Base-by-base conservation (phyloP, 2,329 filamentous ascomycete genomes). In the Incumbomyces lentus region DNA sequence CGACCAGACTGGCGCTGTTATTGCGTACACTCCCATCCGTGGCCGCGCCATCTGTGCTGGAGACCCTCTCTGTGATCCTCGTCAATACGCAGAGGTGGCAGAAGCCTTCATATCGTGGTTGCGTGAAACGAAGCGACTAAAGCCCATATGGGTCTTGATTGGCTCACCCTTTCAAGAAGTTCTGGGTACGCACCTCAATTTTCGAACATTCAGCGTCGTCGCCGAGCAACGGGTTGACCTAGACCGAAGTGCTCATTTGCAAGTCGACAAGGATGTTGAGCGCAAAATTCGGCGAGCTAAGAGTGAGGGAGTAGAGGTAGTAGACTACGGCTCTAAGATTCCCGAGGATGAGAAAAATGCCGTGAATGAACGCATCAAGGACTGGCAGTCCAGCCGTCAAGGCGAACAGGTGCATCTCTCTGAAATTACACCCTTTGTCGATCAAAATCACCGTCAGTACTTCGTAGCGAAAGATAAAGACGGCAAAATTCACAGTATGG, bases 391-490 rank as follows among this genome's bases (percentile, higher is more conserved):
- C 44, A 73, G 71, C 58, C 79, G 86, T 54, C 84, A 83, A 65
- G 84, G 84, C 57, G 76, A 72, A 57, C 86, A 90, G 64, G 81
- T 90, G n/a, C 86, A 90, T 62, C 69, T 90, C 44, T 89, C 85
- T 6, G 82, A 89, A 60, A 81, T 90, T 13, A 78, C 79, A 30
- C 85, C 86, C 0, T 90, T 85, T 84, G 72, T 86, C 51, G 84
- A 90, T 54, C 70, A 74, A 58, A 76, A 75, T 50, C 84, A 92
- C 59, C 78, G 86, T 2, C 79, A 84, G 42, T 90, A 89, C 68
- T 82, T 86, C 55, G 80, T 82, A 57, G 80, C 82, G 13, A 74
- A 80, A 56, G 81, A 79, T 47, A 68, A 73, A 56, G 75, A 84
- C 19, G 81, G 81, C 54, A 75, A 75, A 52, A 76, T 90, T 40